These are phyloP conservation scores for Ilex aquifolium DNA, from an alignment of 257 asterid species.

Conservation along the genomic window DNA sequence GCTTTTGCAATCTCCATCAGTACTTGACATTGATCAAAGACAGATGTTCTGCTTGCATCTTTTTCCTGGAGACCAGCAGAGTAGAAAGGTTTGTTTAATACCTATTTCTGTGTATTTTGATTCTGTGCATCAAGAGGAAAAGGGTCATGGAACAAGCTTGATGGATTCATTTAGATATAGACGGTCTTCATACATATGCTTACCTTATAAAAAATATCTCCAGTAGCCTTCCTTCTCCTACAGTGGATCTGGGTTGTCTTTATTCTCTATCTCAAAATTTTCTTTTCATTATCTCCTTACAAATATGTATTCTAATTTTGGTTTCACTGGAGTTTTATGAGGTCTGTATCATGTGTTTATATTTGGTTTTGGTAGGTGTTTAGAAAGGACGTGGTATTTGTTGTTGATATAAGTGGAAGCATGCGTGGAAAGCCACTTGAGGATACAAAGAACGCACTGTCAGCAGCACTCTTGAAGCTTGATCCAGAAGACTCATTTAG, in stretches of 20 bases:
- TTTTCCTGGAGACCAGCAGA: constrained; percentile 53
- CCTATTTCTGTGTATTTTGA: neutral
- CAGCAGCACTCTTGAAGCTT: constrained; percentile 54
- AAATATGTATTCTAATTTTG: neutral
- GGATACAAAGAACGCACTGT: constrained; percentile 53
- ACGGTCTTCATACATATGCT: neutral
- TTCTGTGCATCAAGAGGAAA: no score
- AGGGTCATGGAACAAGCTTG: no score
- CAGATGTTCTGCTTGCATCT: constrained; percentile 75
- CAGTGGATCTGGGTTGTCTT: neutral
- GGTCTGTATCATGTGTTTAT: neutral
- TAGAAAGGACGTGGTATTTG: constrained; percentile 64
- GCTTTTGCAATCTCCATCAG: constrained; percentile 62
- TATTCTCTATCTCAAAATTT: neutral
- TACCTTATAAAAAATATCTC: neutral
- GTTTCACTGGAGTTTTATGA: neutral
- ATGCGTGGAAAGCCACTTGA: constrained; percentile 62
- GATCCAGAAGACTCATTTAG: constrained; percentile 48
- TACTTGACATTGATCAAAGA: constrained; percentile 59
- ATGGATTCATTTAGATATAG: no score
- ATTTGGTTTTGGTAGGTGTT: constrained; percentile 31
- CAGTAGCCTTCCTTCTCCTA: no score
- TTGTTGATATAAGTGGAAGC: constrained; percentile 72
- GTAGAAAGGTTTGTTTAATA: constrained; percentile 38
- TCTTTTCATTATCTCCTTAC: neutral